Evolutionary conservation across 2,329 filamentous ascomycete species (phyloP).

Genomic region (Ophiognomonia clavigignenti-juglandacearum): DNA sequence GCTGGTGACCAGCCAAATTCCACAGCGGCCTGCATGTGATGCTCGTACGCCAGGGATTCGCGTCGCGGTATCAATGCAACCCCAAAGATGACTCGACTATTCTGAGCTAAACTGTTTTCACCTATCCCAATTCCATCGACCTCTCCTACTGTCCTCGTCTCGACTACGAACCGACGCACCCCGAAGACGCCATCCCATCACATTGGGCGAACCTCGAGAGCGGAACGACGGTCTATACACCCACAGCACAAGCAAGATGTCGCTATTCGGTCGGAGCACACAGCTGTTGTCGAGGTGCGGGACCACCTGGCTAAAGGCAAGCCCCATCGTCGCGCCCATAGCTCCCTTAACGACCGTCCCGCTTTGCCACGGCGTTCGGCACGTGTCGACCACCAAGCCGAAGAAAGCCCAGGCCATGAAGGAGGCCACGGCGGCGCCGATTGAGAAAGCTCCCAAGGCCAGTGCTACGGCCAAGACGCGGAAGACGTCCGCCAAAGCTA

Average conservation of each 20-base stretch:
- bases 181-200: neutral
- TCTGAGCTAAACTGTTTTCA: neutral
- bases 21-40: neutral
- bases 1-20: conserved; percentile 1
- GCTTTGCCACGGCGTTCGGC: conserved; percentile 2
- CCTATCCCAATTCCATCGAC: neutral
- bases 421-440: neutral
- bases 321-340: neutral
- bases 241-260: neutral
- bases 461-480: neutral
- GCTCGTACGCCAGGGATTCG: conserved; percentile 2
- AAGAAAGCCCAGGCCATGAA: conserved; percentile 9
- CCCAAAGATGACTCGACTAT: conserved; percentile 1
- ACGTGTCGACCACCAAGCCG: conserved; percentile 12
- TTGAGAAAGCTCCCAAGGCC: conserved; percentile 3
- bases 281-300: conserved; percentile 9
- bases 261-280: conserved; percentile 3
- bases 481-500: conserved; percentile 2
- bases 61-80: neutral
- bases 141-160: neutral
- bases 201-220: neutral
- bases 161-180: neutral
- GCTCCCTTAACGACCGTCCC: neutral
- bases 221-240: neutral
- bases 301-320: conserved; percentile 1